Conservation (phyloP, 495 filamentous ascomycete genomes). For the Penicillium silybi region DNA sequence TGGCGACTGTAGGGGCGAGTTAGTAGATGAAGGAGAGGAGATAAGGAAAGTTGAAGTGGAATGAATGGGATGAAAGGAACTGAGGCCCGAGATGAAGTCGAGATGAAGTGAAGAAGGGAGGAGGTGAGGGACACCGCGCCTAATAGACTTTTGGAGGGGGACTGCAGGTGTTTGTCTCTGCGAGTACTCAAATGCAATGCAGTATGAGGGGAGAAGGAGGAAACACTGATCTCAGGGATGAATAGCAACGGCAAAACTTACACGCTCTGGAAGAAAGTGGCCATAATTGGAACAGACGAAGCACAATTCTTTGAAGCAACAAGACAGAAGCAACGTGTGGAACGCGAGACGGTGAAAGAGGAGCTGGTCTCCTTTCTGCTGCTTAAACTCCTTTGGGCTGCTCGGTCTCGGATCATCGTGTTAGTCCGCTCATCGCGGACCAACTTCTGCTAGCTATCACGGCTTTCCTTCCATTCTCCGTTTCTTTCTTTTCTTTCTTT, state of each 20-base stretch:
- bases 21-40: slow-evolving; percentile 25
- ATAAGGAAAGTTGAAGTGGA: slow-evolving; percentile 1
- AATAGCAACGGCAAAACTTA: slow-evolving; percentile 45
- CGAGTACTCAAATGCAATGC: slow-evolving; percentile 12
- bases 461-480: not conserved
- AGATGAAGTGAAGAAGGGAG: not conserved
- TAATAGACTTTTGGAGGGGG: slow-evolving; percentile 12
- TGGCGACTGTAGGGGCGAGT: slow-evolving; percentile 46
- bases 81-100: not conserved
- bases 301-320: slow-evolving; percentile 2
- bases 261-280: slow-evolving; percentile 77
- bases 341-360: slow-evolving; percentile 17
- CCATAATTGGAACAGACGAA: slow-evolving; percentile 43
- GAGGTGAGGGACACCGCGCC: not conserved
- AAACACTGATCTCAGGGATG: slow-evolving; percentile 4
- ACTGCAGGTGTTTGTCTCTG: slow-evolving; percentile 23
- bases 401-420: slow-evolving; percentile 6
- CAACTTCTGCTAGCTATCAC: not conserved
- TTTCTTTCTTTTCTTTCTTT: not conserved
- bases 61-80: not conserved
- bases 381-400: slow-evolving; percentile 9
- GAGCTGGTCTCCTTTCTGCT: slow-evolving; percentile 7
- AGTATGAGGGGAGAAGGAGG: slow-evolving; percentile 21
- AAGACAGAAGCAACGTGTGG: not conserved
- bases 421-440: slow-evolving; percentile 10